Base-by-base conservation (phyloP, 2,329 filamentous ascomycete species). In the Aaosphaeria pasadenensis region DNA sequence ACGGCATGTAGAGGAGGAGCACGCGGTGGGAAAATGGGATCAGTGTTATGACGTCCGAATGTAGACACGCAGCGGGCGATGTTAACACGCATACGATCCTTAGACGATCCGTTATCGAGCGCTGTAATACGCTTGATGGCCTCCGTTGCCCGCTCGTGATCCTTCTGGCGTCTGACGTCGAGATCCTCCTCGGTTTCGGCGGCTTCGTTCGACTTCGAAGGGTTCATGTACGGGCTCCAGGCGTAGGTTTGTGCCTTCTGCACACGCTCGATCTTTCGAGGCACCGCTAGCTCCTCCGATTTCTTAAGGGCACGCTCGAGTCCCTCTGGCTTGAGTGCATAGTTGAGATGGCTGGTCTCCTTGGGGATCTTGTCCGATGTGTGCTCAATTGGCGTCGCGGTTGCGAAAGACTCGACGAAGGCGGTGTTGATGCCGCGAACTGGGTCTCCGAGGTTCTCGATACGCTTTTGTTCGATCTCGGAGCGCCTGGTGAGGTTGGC, bases 21-120 rank as follows among this genome's bases (percentile, higher is more conserved):
- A 67, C 85, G 87, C 0, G 84, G 83, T 28, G 80, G 78, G 30
- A 99, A 79, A 4, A 73, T 67, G 6, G 71, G 61, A 71, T 99
- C 94, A 1, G 94, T 99, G 59, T 87, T 84, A 77, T 99, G 94
- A 43, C 94, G 85, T 43, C 94, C 94, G 63, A 99, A 96, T 3
- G 84, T 86, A 51, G 91, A 82, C 56, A 99, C 81, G 70, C 91
- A 95, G 52, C 90, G 85, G 58, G 85, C 81, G 58, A 92, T 86
- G 67, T 96, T 96, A 64, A 88, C 84, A 58, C 91, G 86, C 59
- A 86, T 84, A 45, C 84, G 82, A 63, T 96, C 89, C 70, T 87
- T 87, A 57, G 82, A 85, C 69, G 83, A 92, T 59, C 84, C 86
- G 62, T 95, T 91, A 38, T 81, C 79, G 46, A 99, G 75, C 39